Evolutionary conservation across 2,329 filamentous ascomycete genomes (phyloP).

Genomic region (Rhinocladiella mackenziei): DNA sequence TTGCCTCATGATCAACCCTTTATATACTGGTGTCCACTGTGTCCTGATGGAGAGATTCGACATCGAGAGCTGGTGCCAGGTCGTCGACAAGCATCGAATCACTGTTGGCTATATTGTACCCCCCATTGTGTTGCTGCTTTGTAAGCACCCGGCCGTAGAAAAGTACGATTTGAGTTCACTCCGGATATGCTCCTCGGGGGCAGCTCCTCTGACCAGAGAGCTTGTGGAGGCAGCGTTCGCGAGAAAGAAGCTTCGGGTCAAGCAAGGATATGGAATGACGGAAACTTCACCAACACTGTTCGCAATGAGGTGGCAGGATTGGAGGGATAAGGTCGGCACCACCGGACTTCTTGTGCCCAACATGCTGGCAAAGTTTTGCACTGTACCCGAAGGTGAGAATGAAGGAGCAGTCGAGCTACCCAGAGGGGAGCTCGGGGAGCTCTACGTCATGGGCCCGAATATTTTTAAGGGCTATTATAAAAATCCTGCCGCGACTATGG

Average conservation of each 20-base stretch:
- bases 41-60: conserved; percentile 74
- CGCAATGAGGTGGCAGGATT: neutral
- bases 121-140: conserved; percentile 72
- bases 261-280: conserved; percentile 73
- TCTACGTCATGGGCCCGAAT: neutral
- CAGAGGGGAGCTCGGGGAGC: neutral
- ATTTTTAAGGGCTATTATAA: neutral
- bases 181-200: conserved; percentile 63
- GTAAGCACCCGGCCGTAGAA: conserved; percentile 58
- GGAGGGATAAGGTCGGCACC: neutral
- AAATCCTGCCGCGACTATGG: neutral
- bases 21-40: conserved; percentile 68
- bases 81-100: conserved; percentile 67
- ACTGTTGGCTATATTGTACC: conserved; percentile 66
- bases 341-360: neutral
- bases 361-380: neutral
- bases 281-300: conserved; percentile 50
- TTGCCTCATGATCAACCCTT: conserved; percentile 60
- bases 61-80: conserved; percentile 57
- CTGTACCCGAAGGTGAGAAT: neutral
- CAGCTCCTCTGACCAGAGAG: conserved; percentile 71
- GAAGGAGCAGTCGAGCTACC: neutral
- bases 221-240: conserved; percentile 67
- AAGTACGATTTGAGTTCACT: conserved; percentile 71
- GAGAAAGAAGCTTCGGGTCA: conserved; percentile 51